Evolutionary conservation across 768 basidiomycete species (phyloP).

Genomic region (Punctularia strigosozonata): DNA sequence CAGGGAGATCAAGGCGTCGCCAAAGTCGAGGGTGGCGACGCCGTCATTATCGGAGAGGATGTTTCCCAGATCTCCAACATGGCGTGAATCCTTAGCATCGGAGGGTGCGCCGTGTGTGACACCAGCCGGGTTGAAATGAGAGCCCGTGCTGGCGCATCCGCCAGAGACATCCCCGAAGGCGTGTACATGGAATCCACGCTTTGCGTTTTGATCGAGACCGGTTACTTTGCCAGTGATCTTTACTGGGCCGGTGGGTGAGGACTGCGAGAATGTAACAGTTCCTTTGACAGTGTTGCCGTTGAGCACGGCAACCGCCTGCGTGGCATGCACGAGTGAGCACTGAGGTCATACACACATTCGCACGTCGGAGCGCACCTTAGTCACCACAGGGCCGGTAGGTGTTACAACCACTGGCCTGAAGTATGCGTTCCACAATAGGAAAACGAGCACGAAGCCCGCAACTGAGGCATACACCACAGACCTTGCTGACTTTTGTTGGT

Average conservation of each 20-base stretch:
- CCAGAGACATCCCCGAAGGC: conserved; percentile 45
- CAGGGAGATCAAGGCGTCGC: conserved; percentile 51
- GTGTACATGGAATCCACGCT: conserved; percentile 74
- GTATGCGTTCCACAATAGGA: neutral
- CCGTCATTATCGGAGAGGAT: conserved; percentile 51
- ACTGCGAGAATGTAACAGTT: conserved; percentile 55
- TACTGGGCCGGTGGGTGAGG: conserved; percentile 35
- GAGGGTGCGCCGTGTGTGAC: conserved; percentile 55
- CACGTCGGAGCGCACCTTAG: neutral
- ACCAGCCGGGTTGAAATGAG: conserved; percentile 68
- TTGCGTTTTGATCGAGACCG: conserved; percentile 43
- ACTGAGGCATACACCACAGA: neutral
- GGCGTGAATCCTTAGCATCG: conserved; percentile 34
- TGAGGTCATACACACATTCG: neutral
- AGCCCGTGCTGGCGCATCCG: conserved; percentile 59
- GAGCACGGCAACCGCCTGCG: conserved; percentile 48
- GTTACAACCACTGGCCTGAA: neutral
- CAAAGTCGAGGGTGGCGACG: conserved; percentile 41
- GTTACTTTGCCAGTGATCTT: conserved; percentile 50
- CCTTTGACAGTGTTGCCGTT: conserved; percentile 51
- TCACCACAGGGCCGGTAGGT: neutral
- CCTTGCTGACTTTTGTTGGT: no score
- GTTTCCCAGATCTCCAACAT: conserved; percentile 73
- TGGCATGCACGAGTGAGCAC: neutral
- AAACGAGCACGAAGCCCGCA: neutral